Conservation (phyloP, 148 eudicot genomes). For the Suaeda aralocaspica region DNA sequence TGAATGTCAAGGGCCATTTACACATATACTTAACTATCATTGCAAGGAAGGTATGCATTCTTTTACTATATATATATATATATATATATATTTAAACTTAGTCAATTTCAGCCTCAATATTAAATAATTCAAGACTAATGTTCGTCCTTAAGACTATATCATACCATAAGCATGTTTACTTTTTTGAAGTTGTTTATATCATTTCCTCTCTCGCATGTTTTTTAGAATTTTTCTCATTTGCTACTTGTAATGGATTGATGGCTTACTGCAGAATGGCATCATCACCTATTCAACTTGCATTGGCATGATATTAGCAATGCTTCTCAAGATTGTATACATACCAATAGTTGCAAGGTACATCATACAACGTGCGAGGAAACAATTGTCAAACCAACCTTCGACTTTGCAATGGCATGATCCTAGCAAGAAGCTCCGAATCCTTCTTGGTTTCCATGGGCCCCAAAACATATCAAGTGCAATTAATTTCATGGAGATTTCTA, state of each 20-base stretch:
- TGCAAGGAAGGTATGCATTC: slow-evolving; percentile 48
- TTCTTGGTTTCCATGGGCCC: slow-evolving; percentile 65
- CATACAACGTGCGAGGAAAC: slow-evolving; percentile 60
- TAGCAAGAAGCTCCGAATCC: slow-evolving; percentile 49
- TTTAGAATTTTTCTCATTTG: background rate
- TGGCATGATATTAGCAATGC: slow-evolving; percentile 49
- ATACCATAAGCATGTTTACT: no score
- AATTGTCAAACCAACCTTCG: slow-evolving; percentile 62
- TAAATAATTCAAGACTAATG: no score
- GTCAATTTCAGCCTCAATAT: no score
- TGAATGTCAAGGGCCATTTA: slow-evolving; percentile 80
- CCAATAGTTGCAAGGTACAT: slow-evolving; percentile 66
- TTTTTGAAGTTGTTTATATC: no score
- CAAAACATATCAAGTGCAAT: slow-evolving; percentile 56
- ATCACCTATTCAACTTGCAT: slow-evolving; percentile 56
- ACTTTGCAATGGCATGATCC: slow-evolving; percentile 81
- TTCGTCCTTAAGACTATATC: no score
- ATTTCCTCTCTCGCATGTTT: no score
- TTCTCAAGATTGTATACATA: slow-evolving; percentile 60
- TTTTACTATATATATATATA: background rate
- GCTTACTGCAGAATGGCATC: slow-evolving; percentile 57
- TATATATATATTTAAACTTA: no score
- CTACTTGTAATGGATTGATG: background rate
- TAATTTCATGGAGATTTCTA: slow-evolving; percentile 68
- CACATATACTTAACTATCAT: slow-evolving; percentile 69